These are phyloP conservation scores for Diutina siamensis DNA, from an alignment of 1,139 yeast genomes.

Conservation along the genomic window DNA sequence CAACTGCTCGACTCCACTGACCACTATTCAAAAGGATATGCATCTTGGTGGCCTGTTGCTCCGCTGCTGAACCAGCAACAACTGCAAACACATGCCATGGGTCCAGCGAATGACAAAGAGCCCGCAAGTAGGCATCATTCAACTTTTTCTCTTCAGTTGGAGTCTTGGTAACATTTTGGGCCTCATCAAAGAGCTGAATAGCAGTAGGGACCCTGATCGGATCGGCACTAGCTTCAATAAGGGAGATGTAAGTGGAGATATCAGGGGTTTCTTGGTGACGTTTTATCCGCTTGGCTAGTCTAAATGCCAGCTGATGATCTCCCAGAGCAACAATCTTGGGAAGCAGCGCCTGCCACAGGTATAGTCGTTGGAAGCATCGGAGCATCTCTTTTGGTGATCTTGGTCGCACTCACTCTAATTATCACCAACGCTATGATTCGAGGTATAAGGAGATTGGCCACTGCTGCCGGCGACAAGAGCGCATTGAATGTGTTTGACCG, in stretches of 20 bases:
- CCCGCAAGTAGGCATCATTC: background rate
- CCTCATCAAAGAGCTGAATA: background rate
- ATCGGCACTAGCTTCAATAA: background rate
- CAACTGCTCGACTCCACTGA: background rate
- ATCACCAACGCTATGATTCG: background rate
- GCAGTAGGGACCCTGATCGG: background rate
- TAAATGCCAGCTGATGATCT: background rate
- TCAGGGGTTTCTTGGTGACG: background rate
- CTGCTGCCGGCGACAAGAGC: slow-evolving; percentile 14
- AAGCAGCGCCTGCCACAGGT: background rate
- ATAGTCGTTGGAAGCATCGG: background rate
- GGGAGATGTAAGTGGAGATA: background rate
- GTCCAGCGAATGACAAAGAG: background rate
- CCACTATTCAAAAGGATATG: background rate
- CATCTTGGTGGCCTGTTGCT: background rate
- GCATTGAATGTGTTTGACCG: slow-evolving; percentile 56
- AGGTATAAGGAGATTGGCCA: slow-evolving; percentile 14
- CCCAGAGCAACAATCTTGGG: background rate
- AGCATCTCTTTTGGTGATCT: too few species aligned
- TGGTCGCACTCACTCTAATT: background rate
- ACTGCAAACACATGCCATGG: background rate
- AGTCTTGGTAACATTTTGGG: background rate
- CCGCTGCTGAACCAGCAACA: background rate
- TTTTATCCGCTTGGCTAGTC: background rate
- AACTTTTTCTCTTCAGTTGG: background rate